Conservation (phyloP, 441 rosid species). For the Breynia disticha region DNA sequence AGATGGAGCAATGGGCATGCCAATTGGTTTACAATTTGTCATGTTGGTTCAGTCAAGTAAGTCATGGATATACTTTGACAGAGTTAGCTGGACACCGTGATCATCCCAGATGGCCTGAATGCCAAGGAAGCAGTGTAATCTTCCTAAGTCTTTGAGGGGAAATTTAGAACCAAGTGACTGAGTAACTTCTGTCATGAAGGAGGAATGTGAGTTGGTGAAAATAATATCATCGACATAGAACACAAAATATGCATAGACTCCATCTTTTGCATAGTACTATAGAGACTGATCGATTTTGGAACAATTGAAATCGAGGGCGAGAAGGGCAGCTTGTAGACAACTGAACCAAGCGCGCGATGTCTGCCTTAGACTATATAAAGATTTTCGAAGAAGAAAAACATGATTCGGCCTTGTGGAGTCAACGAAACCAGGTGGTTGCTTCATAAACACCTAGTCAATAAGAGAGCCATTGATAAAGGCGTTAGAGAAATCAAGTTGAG, state of each 20-base stretch:
- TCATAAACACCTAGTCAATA: not conserved
- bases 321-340: not conserved
- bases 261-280: too few species aligned
- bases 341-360: not conserved
- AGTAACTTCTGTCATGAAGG: not conserved
- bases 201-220: not conserved
- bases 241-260: too few species aligned
- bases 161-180: not conserved
- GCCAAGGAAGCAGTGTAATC: too few species aligned
- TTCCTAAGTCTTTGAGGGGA: not conserved
- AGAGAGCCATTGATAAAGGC: not conserved
- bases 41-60: too few species aligned
- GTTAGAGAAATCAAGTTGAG: not conserved
- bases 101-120: too few species aligned
- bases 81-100: too few species aligned
- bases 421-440: not conserved
- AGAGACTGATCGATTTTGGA: not conserved
- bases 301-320: not conserved
- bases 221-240: not conserved
- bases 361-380: slow-evolving; percentile 1
- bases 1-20: too few species aligned
- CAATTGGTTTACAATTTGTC: too few species aligned
- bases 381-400: not conserved
- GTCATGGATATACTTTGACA: too few species aligned
- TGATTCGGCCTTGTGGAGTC: not conserved